These are phyloP conservation scores for Pythium pyrilobum DNA, from an alignment of 352 stramenopile genomes.

Conservation along the genomic window DNA sequence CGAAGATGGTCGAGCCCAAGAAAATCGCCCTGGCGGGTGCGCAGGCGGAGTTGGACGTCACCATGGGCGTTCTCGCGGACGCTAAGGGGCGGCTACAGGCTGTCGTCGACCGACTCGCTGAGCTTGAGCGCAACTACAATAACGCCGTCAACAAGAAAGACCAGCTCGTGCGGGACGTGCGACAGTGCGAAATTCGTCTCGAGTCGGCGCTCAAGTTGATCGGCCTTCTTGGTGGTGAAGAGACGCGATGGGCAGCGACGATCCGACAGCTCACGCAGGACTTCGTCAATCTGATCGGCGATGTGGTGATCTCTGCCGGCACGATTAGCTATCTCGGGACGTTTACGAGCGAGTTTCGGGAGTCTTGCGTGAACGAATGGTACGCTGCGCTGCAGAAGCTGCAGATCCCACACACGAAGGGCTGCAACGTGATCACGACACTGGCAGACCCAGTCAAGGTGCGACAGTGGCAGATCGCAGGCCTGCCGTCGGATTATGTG, in stretches of 20 bases:
- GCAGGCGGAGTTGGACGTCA: slow-evolving; percentile 83
- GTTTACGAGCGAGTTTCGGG: slow-evolving; percentile 92
- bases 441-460: slow-evolving; percentile 89
- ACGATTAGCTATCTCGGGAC: slow-evolving; percentile 92
- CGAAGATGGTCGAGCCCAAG: slow-evolving; percentile 92
- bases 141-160: slow-evolving; percentile 86
- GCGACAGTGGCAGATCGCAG: slow-evolving; percentile 89
- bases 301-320: slow-evolving; percentile 88
- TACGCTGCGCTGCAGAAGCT: slow-evolving; percentile 68
- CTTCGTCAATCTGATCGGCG: slow-evolving; percentile 88
- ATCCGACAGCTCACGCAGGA: slow-evolving; percentile 74
- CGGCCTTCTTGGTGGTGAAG: slow-evolving; percentile 84
- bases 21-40: slow-evolving; percentile 79
- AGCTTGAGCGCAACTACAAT: slow-evolving; percentile 88
- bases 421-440: slow-evolving; percentile 87
- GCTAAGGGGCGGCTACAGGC: slow-evolving; percentile 77
- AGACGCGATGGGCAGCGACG: slow-evolving; percentile 85
- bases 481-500: slow-evolving; percentile 85
- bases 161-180: slow-evolving; percentile 69
- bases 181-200: slow-evolving; percentile 82
- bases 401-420: slow-evolving; percentile 72
- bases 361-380: slow-evolving; percentile 80
- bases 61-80: slow-evolving; percentile 80
- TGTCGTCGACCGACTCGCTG: slow-evolving; percentile 84
- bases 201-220: slow-evolving; percentile 90